phyloP scores from a whole-genome alignment of 352 stramenopile species.

The Pythium aquatile region DNA sequence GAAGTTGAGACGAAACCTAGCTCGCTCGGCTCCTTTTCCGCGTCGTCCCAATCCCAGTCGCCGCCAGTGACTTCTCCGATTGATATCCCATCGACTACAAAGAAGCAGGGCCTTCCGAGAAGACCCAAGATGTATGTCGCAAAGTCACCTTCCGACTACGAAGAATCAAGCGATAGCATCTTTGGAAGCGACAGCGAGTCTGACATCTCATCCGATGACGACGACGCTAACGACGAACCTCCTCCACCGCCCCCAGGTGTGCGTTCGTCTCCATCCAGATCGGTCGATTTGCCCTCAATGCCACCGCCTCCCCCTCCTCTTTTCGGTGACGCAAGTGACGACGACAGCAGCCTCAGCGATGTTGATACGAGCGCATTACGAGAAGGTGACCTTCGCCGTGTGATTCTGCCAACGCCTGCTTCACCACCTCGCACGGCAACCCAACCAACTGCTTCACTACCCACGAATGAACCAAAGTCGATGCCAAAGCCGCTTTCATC shows the following conservation, averaged over 20 bases:
- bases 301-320: slow-evolving; percentile 26
- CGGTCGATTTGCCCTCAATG: slow-evolving; percentile 1
- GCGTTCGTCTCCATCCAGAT: slow-evolving; percentile 10
- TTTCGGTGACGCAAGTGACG: slow-evolving; percentile 41
- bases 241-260: slow-evolving; percentile 17
- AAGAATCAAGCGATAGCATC: slow-evolving; percentile 87
- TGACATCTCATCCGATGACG: slow-evolving; percentile 39
- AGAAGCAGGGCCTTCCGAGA: slow-evolving; percentile 51
- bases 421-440: not conserved
- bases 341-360: slow-evolving; percentile 42
- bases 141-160: slow-evolving; percentile 54
- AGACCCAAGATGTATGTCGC: slow-evolving; percentile 81
- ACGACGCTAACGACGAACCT: slow-evolving; percentile 25
- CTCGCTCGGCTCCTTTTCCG: slow-evolving; percentile 3
- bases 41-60: slow-evolving; percentile 22
- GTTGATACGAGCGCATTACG: slow-evolving; percentile 10
- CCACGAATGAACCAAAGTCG: not conserved
- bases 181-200: slow-evolving; percentile 79
- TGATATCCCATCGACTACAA: slow-evolving; percentile 8
- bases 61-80: slow-evolving; percentile 13
- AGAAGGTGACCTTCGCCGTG: slow-evolving; percentile 22
- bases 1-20: slow-evolving; percentile 9
- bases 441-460: not conserved
- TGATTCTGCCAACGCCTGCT: slow-evolving; percentile 17
- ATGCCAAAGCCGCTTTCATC: not conserved